phyloP scores from a whole-genome alignment of 148 eudicot genomes.

The Diospyros kaki region DNA sequence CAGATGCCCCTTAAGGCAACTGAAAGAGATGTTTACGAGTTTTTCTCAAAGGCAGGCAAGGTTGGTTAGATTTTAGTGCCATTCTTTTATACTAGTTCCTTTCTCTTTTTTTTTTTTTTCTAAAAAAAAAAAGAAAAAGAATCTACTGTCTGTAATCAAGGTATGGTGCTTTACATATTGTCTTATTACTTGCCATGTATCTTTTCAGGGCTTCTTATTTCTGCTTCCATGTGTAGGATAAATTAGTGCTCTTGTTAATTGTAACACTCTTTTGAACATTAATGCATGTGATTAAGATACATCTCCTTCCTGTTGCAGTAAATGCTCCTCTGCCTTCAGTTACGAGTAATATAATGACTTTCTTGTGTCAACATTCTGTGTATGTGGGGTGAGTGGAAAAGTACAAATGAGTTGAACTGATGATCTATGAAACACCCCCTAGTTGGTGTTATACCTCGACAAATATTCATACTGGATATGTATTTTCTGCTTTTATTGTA shows the following conservation, averaged over 20 bases:
- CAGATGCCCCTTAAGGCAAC: slow-evolving; percentile 97
- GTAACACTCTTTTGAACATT: slow-evolving; percentile 3
- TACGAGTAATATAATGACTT: slow-evolving; percentile 27
- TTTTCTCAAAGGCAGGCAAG: slow-evolving; percentile 94
- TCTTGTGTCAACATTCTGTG: slow-evolving; percentile 34
- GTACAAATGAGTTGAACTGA: neutral
- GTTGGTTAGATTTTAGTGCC: slow-evolving; percentile 30
- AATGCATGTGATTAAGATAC: slow-evolving; percentile 23
- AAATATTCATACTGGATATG: neutral
- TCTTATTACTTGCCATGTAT: neutral
- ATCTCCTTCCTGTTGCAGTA: slow-evolving; percentile 38
- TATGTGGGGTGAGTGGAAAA: slow-evolving; percentile 23
- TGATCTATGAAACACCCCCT: slow-evolving; percentile 5
- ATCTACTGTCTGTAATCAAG: neutral
- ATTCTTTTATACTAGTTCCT: too few species aligned
- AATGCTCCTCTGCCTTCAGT: slow-evolving; percentile 33
- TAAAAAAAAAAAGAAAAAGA: too few species aligned
- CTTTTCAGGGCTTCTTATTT: neutral
- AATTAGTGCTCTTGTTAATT: slow-evolving; percentile 6
- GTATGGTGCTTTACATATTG: neutral
- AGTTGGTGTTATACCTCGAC: neutral
- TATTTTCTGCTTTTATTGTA: neutral
- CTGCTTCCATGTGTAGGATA: neutral
- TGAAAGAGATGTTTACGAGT: slow-evolving; percentile 87
- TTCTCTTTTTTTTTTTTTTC: too few species aligned